Conservation (phyloP, 495 filamentous ascomycete genomes). For the Aspergillus affinis region DNA sequence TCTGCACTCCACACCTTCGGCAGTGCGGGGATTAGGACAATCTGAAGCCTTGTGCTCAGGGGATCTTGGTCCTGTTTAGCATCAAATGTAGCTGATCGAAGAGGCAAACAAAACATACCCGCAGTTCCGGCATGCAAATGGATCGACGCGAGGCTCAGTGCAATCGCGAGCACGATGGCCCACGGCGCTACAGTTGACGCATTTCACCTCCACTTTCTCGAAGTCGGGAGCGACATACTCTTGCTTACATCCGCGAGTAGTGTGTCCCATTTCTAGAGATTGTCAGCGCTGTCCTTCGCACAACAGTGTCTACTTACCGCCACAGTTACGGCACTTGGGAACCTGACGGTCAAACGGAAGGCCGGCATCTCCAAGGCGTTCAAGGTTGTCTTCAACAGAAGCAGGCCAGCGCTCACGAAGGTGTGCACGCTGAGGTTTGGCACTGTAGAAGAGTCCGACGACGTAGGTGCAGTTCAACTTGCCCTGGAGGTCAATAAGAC, state of each 20-base stretch:
- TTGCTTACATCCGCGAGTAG: conserved; percentile 65
- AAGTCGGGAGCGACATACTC: conserved; percentile 36
- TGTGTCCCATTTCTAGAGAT: conserved; percentile 68
- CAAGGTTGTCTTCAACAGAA: conserved; percentile 65
- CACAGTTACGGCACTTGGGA: conserved; percentile 69
- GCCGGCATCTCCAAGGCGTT: conserved; percentile 72
- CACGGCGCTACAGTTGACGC: conserved; percentile 71
- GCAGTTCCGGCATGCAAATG: conserved; percentile 80
- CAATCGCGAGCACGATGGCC: conserved; percentile 74
- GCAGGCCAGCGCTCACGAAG: conserved; percentile 64
- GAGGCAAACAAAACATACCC: conserved; percentile 50
- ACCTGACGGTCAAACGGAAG: conserved; percentile 64
- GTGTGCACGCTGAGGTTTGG: conserved; percentile 63
- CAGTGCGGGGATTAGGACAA: conserved; percentile 69
- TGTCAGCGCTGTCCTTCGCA: conserved; percentile 16
- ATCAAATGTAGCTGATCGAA: conserved; percentile 12
- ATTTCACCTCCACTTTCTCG: conserved; percentile 58
- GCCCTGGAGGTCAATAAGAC: conserved; percentile 81
- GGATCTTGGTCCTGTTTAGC: conserved; percentile 34
- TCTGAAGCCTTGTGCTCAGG: conserved; percentile 60
- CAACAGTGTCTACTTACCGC: conserved; percentile 39
- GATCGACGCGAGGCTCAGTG: conserved; percentile 56
- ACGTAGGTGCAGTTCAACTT: conserved; percentile 72
- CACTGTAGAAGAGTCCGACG: conserved; percentile 64
- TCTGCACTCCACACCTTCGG: conserved; percentile 75